A percentile compares a stretch with the other conserved stretches of the same genome.
These are phyloP conservation scores for Yarrowia yakushimensis DNA, from an alignment of 805 yeast genomes.

Conservation along the genomic window DNA sequence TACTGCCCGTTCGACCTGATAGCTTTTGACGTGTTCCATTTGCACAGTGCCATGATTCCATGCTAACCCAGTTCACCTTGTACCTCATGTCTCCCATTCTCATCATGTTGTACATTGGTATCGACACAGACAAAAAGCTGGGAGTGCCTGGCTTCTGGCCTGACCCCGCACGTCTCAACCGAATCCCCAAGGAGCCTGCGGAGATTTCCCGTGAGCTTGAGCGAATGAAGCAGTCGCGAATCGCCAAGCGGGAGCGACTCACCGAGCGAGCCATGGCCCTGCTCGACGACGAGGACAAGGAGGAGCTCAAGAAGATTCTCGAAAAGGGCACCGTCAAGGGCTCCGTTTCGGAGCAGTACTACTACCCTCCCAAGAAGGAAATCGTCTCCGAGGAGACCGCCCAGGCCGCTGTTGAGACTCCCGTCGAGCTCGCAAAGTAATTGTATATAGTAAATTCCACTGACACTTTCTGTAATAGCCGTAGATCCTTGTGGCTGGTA, in stretches of 20 bases:
- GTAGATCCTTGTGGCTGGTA: neutral
- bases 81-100: constrained; percentile 80
- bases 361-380: constrained; percentile 17
- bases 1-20: too few relatives aligned
- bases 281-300: constrained; percentile 39
- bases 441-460: constrained; percentile 24
- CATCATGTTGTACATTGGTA: constrained; percentile 92
- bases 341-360: constrained; percentile 18
- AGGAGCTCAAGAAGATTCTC: constrained; percentile 21
- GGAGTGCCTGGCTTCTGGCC: constrained; percentile 97
- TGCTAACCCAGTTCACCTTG: constrained; percentile 47
- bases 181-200: constrained; percentile 88
- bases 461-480: neutral
- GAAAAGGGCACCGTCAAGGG: constrained; percentile 22
- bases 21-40: too few relatives aligned
- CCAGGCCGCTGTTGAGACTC: constrained; percentile 12
- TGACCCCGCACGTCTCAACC: constrained; percentile 85
- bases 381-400: neutral
- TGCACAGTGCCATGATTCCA: too few relatives aligned
- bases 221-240: constrained; percentile 71
- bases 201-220: constrained; percentile 91
- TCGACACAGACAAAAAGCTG: constrained; percentile 82
- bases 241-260: constrained; percentile 66
- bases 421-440: constrained; percentile 16
- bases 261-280: constrained; percentile 67